Evolutionary conservation across 1,284 basidiomycete species (phyloP).

Genomic region (Ganoderma multipileum): DNA sequence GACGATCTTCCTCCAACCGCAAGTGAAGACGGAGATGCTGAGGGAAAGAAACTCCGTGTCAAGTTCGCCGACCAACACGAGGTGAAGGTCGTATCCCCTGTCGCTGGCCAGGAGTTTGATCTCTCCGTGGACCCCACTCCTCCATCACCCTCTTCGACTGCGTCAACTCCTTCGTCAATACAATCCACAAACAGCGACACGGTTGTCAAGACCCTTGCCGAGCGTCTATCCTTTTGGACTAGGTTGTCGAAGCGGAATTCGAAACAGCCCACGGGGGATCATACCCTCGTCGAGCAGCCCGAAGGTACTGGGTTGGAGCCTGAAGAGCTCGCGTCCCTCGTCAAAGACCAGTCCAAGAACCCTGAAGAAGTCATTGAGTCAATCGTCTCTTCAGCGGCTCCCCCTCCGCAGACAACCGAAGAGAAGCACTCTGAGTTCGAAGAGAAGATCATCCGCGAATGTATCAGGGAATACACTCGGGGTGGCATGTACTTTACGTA

Average conservation of each 20-base stretch:
- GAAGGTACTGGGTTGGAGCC: slow-evolving; percentile 42
- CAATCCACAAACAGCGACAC: slow-evolving; percentile 52
- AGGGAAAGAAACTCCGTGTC: slow-evolving; percentile 43
- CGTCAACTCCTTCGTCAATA: slow-evolving; percentile 58
- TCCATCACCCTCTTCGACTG: slow-evolving; percentile 47
- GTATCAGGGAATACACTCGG: slow-evolving; percentile 71
- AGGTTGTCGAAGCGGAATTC: slow-evolving; percentile 52
- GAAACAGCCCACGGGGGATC: slow-evolving; percentile 21
- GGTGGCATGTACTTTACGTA: slow-evolving; percentile 86
- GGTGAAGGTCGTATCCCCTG: slow-evolving; percentile 50
- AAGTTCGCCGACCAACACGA: slow-evolving; percentile 54
- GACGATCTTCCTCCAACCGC: slow-evolving; percentile 24
- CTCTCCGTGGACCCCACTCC: slow-evolving; percentile 29
- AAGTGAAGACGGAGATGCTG: slow-evolving; percentile 13
- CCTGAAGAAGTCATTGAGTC: slow-evolving; percentile 58
- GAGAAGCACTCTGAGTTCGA: slow-evolving; percentile 77
- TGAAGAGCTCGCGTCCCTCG: slow-evolving; percentile 57
- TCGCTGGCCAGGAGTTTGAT: slow-evolving; percentile 34
- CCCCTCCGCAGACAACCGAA: slow-evolving; percentile 63
- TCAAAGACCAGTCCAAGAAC: slow-evolving; percentile 53
- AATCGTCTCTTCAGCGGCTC: slow-evolving; percentile 64
- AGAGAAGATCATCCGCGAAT: slow-evolving; percentile 78
- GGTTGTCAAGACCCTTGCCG: slow-evolving; percentile 66
- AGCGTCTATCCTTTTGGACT: slow-evolving; percentile 77
- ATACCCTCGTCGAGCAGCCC: slow-evolving; percentile 29